Conservation (phyloP, 495 filamentous ascomycete genomes). For the Terfezia claveryi region DNA sequence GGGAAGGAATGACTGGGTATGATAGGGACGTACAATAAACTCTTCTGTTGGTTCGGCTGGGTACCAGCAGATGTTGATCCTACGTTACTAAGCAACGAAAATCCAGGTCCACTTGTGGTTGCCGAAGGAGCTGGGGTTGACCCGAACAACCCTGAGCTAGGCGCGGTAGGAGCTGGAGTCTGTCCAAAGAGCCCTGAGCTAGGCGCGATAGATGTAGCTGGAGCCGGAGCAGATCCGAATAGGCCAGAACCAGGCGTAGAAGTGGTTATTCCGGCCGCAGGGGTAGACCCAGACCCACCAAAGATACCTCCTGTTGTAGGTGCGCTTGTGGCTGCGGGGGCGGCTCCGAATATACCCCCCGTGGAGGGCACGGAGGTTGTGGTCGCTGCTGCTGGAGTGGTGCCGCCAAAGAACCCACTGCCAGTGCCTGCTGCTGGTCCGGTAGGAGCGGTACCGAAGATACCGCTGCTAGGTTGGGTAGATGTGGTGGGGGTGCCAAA, state of each 20-base stretch:
- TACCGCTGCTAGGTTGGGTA: neutral
- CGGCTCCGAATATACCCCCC: conserved; percentile 9
- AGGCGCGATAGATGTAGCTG: neutral
- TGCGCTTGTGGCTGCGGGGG: conserved; percentile 1
- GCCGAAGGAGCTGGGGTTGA: too few relatives aligned
- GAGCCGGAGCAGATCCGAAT: conserved; percentile 4
- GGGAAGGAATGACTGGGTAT: too few relatives aligned
- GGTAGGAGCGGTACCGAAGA: neutral
- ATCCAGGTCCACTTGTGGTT: too few relatives aligned
- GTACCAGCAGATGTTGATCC: too few relatives aligned
- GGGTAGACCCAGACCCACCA: neutral
- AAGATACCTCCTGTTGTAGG: conserved; percentile 4
- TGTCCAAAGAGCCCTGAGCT: conserved; percentile 8
- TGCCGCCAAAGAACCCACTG: neutral
- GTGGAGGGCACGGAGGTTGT: conserved; percentile 3
- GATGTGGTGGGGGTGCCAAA: neutral
- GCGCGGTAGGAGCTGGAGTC: too few relatives aligned
- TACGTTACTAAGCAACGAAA: too few relatives aligned
- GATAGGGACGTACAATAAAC: too few relatives aligned
- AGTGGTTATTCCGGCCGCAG: neutral
- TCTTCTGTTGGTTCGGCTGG: too few relatives aligned
- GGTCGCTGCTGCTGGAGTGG: neutral
- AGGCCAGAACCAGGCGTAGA: conserved; percentile 3
- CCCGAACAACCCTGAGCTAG: too few relatives aligned
- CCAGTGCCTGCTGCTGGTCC: neutral